Percentiles rank a stretch among this genome's conserved stretches.
These are phyloP conservation scores for Aspergillus pseudoglaucus DNA, from an alignment of 2,329 filamentous ascomycete species.

Conservation along the genomic window DNA sequence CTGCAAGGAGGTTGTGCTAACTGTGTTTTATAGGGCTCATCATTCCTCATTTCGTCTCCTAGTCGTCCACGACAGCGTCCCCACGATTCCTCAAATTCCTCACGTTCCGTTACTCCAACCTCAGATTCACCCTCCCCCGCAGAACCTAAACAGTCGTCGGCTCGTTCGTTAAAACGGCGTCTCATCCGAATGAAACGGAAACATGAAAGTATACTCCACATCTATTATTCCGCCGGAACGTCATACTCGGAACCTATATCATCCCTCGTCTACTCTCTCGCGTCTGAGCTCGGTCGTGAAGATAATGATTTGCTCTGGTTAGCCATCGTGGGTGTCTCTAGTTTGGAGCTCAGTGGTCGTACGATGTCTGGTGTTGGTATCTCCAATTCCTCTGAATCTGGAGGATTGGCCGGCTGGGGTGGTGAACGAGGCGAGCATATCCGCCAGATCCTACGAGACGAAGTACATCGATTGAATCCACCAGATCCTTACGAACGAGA, in stretches of 20 bases:
- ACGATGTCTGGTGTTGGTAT: constrained; percentile 70
- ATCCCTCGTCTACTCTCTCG: constrained; percentile 88
- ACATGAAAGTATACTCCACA: constrained; percentile 67
- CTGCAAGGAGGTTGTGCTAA: neutral
- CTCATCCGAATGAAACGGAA: constrained; percentile 69
- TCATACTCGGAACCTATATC: constrained; percentile 94
- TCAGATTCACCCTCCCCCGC: constrained; percentile 33
- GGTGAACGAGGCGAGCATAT: constrained; percentile 76
- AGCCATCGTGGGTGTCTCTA: constrained; percentile 89
- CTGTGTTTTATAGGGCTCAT: constrained; percentile 28
- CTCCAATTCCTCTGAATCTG: constrained; percentile 50
- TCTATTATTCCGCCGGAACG: constrained; percentile 79
- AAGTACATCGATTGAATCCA: constrained; percentile 88
- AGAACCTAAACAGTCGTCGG: constrained; percentile 57
- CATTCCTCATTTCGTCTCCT: constrained; percentile 33
- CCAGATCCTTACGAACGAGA: constrained; percentile 54
- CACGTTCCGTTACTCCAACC: constrained; percentile 40
- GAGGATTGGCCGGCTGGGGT: constrained; percentile 65
- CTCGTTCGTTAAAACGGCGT: constrained; percentile 63
- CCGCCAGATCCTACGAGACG: constrained; percentile 78
- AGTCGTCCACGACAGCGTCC: constrained; percentile 34
- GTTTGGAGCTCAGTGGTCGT: constrained; percentile 82
- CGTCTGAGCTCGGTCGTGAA: constrained; percentile 89
- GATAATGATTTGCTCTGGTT: constrained; percentile 96
- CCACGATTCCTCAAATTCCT: constrained; percentile 40